Conservation (phyloP, 176 grass and related monocot genomes). For the Canna indica region DNA sequence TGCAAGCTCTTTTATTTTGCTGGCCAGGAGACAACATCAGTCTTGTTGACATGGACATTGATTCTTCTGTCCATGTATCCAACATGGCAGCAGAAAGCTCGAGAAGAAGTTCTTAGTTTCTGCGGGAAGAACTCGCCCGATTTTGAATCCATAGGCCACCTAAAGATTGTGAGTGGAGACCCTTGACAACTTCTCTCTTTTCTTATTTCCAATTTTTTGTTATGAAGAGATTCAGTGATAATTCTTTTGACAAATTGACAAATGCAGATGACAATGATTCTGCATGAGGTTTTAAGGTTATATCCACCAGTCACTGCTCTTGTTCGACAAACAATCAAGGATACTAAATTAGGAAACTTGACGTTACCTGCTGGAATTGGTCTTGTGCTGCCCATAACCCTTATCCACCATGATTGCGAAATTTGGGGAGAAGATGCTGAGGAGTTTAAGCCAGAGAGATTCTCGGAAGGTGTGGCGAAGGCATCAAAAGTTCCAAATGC, state of each 20-base stretch:
- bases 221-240: background rate
- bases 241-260: background rate
- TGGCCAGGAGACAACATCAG: slow-evolving; percentile 53
- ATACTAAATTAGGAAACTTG: slow-evolving; percentile 37
- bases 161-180: slow-evolving; percentile 46
- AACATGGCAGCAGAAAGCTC: slow-evolving; percentile 46
- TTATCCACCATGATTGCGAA: slow-evolving; percentile 48
- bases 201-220: background rate
- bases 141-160: slow-evolving; percentile 34
- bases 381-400: slow-evolving; percentile 40
- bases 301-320: slow-evolving; percentile 37
- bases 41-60: slow-evolving; percentile 57
- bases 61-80: slow-evolving; percentile 39
- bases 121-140: slow-evolving; percentile 32
- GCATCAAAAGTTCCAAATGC: slow-evolving; percentile 18
- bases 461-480: slow-evolving; percentile 51
- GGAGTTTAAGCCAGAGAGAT: slow-evolving; percentile 61
- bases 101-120: slow-evolving; percentile 47
- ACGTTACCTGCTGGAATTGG: slow-evolving; percentile 38
- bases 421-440: slow-evolving; percentile 43
- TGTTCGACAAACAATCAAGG: slow-evolving; percentile 29
- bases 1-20: slow-evolving; percentile 84
- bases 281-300: slow-evolving; percentile 60
- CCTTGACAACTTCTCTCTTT: background rate
- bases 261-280: slow-evolving; percentile 48